These are phyloP conservation scores for Suillus hirtellus DNA, from an alignment of 768 basidiomycete species.

Conservation along the genomic window DNA sequence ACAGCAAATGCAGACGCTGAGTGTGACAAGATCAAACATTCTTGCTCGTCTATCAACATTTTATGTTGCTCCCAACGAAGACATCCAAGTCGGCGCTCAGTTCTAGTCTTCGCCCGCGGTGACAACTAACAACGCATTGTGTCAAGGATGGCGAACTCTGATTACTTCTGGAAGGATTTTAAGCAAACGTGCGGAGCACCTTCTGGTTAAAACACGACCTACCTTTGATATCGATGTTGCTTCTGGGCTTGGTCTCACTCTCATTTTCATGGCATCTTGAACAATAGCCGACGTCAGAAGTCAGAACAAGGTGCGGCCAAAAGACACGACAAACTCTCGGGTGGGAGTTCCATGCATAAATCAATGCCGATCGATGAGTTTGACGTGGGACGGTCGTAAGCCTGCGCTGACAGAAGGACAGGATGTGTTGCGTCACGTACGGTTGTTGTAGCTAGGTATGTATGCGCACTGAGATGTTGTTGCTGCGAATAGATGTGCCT, in stretches of 20 bases:
- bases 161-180: background rate
- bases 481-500: too few relatives aligned
- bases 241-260: background rate
- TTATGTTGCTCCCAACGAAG: background rate
- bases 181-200: background rate
- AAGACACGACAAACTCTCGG: background rate
- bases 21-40: background rate
- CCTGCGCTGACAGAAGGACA: background rate
- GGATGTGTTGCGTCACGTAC: background rate
- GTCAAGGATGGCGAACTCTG: background rate
- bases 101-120: background rate
- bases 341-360: background rate
- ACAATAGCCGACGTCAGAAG: background rate
- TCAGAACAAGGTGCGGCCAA: background rate
- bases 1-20: background rate
- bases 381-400: background rate
- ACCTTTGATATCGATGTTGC: background rate
- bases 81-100: background rate
- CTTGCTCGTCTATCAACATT: background rate
- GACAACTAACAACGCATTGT: background rate
- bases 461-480: background rate
- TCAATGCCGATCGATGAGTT: background rate
- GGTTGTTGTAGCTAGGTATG: background rate
- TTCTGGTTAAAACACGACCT: background rate
- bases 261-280: background rate